phyloP scores from a whole-genome alignment of 257 asterid genomes.

The Nicotiana attenuata region DNA sequence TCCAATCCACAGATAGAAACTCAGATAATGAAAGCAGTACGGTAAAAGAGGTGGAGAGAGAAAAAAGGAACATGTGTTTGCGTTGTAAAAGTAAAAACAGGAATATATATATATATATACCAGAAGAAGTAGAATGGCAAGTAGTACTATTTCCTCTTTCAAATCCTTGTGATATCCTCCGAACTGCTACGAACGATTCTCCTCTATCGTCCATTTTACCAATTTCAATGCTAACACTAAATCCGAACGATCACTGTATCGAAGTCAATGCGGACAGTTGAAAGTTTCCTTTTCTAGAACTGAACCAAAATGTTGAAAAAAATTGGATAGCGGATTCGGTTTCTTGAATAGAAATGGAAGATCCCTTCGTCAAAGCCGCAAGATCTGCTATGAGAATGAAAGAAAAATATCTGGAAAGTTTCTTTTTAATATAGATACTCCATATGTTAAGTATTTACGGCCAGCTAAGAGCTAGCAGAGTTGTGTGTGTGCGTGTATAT shows the following conservation, averaged over 20 bases:
- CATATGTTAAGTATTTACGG: not conserved
- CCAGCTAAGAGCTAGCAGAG: not conserved
- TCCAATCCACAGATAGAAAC: not conserved
- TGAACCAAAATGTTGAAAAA: not conserved
- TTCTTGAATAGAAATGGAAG: not conserved
- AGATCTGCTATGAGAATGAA: not conserved
- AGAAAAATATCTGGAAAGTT: not conserved
- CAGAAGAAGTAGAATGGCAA: conserved; percentile 13
- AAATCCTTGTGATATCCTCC: conserved; percentile 20
- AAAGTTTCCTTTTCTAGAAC: not conserved
- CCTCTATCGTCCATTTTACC: conserved; percentile 22
- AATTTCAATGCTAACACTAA: not conserved
- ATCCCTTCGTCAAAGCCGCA: not conserved
- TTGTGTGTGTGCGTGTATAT: not conserved
- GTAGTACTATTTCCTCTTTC: conserved; percentile 15
- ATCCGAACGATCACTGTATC: not conserved
- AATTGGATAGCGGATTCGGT: not conserved
- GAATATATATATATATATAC: not conserved
- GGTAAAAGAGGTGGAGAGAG: not conserved
- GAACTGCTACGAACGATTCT: conserved; percentile 23
- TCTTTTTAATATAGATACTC: not conserved
- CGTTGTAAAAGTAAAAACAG: not conserved
- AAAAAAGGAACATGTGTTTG: not conserved
- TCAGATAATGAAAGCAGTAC: not conserved
- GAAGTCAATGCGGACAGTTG: not conserved